Evolutionary conservation across 345 rosid species (phyloP).

Genomic region (Pugionium cornutum): DNA sequence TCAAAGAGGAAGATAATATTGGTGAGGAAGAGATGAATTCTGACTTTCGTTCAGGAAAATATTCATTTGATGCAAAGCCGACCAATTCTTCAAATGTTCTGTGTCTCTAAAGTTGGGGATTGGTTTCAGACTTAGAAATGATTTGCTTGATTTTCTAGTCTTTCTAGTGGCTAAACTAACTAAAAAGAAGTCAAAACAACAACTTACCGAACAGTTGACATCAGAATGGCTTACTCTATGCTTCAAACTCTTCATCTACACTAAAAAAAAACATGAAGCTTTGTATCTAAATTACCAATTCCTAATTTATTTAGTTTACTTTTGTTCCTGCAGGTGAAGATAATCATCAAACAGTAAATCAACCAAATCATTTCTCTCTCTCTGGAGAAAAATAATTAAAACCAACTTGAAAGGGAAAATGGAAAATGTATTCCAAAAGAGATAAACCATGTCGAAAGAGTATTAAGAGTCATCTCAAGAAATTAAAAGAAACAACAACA

Average conservation of each 20-base stretch:
- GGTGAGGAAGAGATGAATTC: too few species aligned
- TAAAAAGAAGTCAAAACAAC: not conserved
- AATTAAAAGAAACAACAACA: slow-evolving; percentile 16
- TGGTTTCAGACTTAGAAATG: too few species aligned
- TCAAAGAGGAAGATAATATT: too few species aligned
- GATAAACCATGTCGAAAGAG: slow-evolving; percentile 2
- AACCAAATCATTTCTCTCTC: slow-evolving; percentile 9
- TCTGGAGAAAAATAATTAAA: not conserved
- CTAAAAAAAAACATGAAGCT: slow-evolving; percentile 5
- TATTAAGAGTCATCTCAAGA: not conserved
- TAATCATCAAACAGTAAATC: slow-evolving; percentile 8
- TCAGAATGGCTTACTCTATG: not conserved
- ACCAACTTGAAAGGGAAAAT: not conserved
- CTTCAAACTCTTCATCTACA: not conserved
- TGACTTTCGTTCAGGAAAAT: too few species aligned
- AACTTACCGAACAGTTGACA: not conserved
- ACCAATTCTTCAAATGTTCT: too few species aligned
- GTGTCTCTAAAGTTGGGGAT: too few species aligned
- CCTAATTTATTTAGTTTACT: not conserved
- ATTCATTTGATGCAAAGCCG: too few species aligned
- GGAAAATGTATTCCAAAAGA: slow-evolving; percentile 5
- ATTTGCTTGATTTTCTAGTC: not conserved
- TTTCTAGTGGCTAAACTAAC: slow-evolving; percentile 10
- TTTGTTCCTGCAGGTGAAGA: slow-evolving; percentile 11
- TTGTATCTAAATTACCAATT: not conserved